A percentile compares a stretch with the other conserved stretches of the same genome.
Conservation (phyloP, 169 alveolate genomes). For the Plasmodium berghei region DNA sequence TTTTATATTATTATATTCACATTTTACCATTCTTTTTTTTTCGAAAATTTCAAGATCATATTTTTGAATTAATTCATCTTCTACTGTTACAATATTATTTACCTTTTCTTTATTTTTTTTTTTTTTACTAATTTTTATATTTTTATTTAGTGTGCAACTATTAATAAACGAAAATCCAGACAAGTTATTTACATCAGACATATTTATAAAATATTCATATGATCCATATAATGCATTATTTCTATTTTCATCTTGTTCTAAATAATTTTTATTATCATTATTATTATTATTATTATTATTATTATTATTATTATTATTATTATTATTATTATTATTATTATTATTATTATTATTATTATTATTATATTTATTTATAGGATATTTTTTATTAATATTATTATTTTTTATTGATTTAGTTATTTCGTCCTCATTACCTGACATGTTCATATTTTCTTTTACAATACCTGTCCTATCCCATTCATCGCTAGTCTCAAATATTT, state of each 20-base stretch:
- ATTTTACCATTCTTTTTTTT: conserved; percentile 2
- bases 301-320: neutral
- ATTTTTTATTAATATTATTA: neutral
- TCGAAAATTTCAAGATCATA: neutral
- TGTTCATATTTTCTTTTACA: neutral
- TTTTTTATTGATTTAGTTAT: neutral
- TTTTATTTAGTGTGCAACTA: conserved; percentile 12
- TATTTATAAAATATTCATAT: conserved; percentile 18
- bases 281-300: neutral
- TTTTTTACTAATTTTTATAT: conserved; percentile 10
- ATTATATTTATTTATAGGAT: neutral
- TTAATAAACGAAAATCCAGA: conserved; percentile 48
- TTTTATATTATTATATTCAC: conserved; percentile 26
- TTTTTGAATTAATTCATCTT: conserved; percentile 25
- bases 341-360: neutral
- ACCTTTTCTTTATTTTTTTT: conserved; percentile 30
- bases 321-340: neutral
- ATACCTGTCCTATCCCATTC: neutral
- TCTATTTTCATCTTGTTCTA: neutral
- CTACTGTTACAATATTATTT: neutral
- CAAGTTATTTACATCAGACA: conserved; percentile 5
- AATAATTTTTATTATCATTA: neutral
- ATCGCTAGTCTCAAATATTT: neutral
- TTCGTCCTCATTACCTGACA: neutral
- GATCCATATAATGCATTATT: neutral